phyloP scores from a whole-genome alignment of 2,329 filamentous ascomycete species.

The Aspergillus sp. region DNA sequence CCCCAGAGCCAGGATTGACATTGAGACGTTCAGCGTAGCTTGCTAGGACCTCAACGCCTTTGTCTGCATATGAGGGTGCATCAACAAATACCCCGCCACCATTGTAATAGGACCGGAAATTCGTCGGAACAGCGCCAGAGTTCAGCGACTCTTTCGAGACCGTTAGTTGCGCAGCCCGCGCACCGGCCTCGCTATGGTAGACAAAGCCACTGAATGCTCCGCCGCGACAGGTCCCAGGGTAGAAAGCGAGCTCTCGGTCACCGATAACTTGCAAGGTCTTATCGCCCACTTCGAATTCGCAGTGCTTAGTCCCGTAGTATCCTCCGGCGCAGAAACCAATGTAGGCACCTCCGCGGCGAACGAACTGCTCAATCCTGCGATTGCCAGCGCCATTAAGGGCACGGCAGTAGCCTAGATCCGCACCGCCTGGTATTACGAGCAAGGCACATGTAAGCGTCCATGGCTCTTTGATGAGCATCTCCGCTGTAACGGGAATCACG shows the following conservation, averaged over 20 bases:
- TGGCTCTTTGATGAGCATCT: slow-evolving; percentile 82
- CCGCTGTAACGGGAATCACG: slow-evolving; percentile 78
- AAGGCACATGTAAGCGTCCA: slow-evolving; percentile 86
- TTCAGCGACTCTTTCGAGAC: slow-evolving; percentile 63
- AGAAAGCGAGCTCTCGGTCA: slow-evolving; percentile 81
- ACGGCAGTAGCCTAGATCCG: slow-evolving; percentile 88
- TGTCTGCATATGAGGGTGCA: slow-evolving; percentile 59
- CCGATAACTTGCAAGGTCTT: slow-evolving; percentile 80
- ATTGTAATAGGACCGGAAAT: slow-evolving; percentile 83
- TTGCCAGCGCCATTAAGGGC: slow-evolving; percentile 87
- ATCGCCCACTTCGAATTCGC: slow-evolving; percentile 91
- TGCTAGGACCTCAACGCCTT: slow-evolving; percentile 77
- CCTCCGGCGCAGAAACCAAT: slow-evolving; percentile 92
- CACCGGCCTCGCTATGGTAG: slow-evolving; percentile 84
- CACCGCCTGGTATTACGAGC: slow-evolving; percentile 88
- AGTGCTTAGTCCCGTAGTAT: slow-evolving; percentile 79
- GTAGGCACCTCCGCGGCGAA: slow-evolving; percentile 80
- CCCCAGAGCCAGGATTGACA: slow-evolving; percentile 71
- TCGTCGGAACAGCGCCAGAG: slow-evolving; percentile 54
- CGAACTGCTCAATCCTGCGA: slow-evolving; percentile 76
- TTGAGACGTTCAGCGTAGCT: slow-evolving; percentile 72
- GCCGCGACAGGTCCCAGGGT: slow-evolving; percentile 80
- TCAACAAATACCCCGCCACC: slow-evolving; percentile 92
- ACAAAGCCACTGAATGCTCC: slow-evolving; percentile 86
- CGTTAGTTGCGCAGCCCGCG: slow-evolving; percentile 67